Evolutionary conservation across 495 filamentous ascomycete species (phyloP), one percentile per base, ranked within the genome.

Genomic region (Podospora anserina): DNA sequence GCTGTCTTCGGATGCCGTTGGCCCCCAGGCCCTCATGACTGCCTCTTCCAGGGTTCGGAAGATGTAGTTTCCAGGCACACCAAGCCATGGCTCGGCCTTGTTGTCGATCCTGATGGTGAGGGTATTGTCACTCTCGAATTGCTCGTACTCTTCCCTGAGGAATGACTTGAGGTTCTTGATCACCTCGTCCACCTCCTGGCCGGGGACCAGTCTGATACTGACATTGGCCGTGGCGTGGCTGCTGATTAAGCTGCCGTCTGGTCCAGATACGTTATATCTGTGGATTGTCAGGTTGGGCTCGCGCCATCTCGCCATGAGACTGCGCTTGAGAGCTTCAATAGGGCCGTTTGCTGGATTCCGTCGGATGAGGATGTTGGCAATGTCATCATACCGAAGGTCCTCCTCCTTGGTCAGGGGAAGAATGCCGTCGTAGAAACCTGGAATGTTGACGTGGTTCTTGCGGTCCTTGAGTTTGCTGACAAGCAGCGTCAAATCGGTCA

Each of bases 81-180:
- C 95, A 0, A 99, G 87, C 95, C 95, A 99, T 18, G 95, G 92
- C 74, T 99, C 95, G 1, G 95, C 94, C 76, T 92, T 90, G 69
- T 96, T 93, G 59, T 95, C 92, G 69, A 98, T 93, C 30, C 87
- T 86, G 27, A 99, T 87, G 1, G 87, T 90, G 56, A 98, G 85
- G 30, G 86, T 86, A 70, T 99, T 98, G 63, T 90, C 87, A 5
- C 91, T 91, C 44, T 88, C 88, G 1, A 97, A 85, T 4, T 83
- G 76, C 1, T 79, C 84, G 72, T 96, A 99, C 66, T 92, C 87
- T n/a, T 85, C 78, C 49, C 86, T 78, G 2, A 97, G 82, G 70
- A 88, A 95, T 4, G 81, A 73, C 7, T 83, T 87, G 27, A 99
- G 83, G 2, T 82, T 81, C 27, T 81, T 79, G 9, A 90, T 89